Percentiles rank a stretch among this genome's conserved stretches.
Conservation (phyloP, 371 early-diverging fungal genomes). For the Cokeromyces recurvatus region DNA sequence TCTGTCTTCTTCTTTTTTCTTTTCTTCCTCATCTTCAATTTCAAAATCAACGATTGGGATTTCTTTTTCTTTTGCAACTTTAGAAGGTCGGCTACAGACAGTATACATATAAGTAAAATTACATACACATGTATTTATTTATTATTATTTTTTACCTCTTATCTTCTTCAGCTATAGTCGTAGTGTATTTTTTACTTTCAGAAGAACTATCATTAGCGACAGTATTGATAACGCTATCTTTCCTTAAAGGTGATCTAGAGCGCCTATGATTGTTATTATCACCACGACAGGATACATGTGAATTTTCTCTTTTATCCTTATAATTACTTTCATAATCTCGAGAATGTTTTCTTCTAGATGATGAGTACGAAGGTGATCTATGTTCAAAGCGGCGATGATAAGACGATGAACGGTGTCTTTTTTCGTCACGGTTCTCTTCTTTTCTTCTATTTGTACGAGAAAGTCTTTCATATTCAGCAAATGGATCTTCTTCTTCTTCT, state of each 20-base stretch:
- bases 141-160: too few relatives aligned
- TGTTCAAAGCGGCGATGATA: background rate
- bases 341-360: slow-evolving; percentile 11
- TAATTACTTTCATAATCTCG: slow-evolving; percentile 16
- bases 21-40: slow-evolving; percentile 50
- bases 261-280: slow-evolving; percentile 12
- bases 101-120: too few relatives aligned
- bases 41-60: slow-evolving; percentile 29
- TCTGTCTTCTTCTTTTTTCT: slow-evolving; percentile 56
- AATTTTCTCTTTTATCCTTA: slow-evolving; percentile 13
- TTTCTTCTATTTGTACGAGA: slow-evolving; percentile 8
- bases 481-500: slow-evolving; percentile 28
- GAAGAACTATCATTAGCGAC: background rate
- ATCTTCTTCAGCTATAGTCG: background rate
- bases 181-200: background rate
- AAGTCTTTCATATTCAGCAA: slow-evolving; percentile 40
- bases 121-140: too few relatives aligned
- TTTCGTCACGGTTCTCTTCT: background rate
- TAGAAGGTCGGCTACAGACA: too few relatives aligned
- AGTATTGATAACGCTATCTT: background rate
- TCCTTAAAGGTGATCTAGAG: slow-evolving; percentile 9
- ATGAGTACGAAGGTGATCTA: background rate
- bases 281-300: slow-evolving; percentile 8
- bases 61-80: background rate
- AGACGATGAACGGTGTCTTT: background rate